Percentiles rank a stretch among this genome's conserved stretches.
Evolutionary conservation across 2,329 filamentous ascomycete species (phyloP).

Genomic region (Fusarium sterilihyphosum): DNA sequence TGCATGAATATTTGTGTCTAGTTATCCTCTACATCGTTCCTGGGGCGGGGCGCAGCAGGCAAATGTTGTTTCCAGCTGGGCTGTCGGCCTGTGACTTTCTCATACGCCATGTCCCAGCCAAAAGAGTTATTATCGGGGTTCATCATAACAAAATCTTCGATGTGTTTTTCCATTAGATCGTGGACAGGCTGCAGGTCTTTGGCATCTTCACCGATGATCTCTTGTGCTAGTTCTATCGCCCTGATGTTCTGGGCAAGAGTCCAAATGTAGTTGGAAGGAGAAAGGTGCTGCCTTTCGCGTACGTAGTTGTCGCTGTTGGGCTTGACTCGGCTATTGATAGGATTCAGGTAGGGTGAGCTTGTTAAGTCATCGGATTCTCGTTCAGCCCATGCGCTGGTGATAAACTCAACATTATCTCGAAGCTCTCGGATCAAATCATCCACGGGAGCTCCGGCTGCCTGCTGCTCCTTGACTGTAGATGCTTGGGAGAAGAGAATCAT

Average conservation of each 20-base stretch:
- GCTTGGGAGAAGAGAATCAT: slow-evolving; percentile 45
- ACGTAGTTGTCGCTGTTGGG: background rate
- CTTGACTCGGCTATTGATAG: slow-evolving; percentile 36
- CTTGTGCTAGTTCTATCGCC: slow-evolving; percentile 57
- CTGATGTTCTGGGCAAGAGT: slow-evolving; percentile 47
- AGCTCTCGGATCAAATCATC: slow-evolving; percentile 42
- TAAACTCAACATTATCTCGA: slow-evolving; percentile 43
- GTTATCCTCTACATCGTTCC: background rate
- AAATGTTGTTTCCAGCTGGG: slow-evolving; percentile 42
- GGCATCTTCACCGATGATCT: slow-evolving; percentile 50
- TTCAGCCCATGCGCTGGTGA: slow-evolving; percentile 43
- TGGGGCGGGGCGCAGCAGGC: background rate
- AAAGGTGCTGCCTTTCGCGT: slow-evolving; percentile 18
- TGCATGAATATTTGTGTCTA: background rate
- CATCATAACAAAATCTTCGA: slow-evolving; percentile 46
- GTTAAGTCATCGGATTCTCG: slow-evolving; percentile 28
- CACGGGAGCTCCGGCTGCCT: slow-evolving; percentile 33
- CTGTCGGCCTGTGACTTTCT: slow-evolving; percentile 41
- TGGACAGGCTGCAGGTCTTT: slow-evolving; percentile 51
- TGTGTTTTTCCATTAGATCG: slow-evolving; percentile 50
- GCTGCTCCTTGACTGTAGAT: slow-evolving; percentile 41
- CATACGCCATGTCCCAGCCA: slow-evolving; percentile 41
- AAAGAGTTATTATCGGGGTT: slow-evolving; percentile 5
- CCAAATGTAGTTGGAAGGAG: slow-evolving; percentile 42
- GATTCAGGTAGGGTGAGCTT: slow-evolving; percentile 37